Evolutionary conservation across 768 basidiomycete genomes (phyloP).

Genomic region (Kwoniella dejecticola): DNA sequence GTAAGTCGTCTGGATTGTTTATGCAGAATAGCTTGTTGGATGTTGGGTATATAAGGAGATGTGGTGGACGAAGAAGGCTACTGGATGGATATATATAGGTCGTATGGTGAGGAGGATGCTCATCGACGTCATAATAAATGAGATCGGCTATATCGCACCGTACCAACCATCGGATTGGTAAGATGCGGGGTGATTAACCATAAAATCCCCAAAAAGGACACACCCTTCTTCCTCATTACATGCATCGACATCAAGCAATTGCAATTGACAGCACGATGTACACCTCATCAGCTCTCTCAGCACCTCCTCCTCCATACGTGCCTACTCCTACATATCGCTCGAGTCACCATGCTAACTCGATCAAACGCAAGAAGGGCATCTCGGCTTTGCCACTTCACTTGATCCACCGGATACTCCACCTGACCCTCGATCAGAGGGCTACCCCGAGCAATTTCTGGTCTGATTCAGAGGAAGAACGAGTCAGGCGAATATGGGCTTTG

Average conservation of each 20-base stretch:
- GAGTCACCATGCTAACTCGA: neutral
- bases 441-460: slow-evolving; percentile 35
- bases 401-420: slow-evolving; percentile 32
- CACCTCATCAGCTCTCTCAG: slow-evolving; percentile 3
- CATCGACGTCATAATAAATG: neutral
- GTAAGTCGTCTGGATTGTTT: too few relatives aligned
- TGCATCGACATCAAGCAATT: neutral
- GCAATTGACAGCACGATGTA: slow-evolving; percentile 8
- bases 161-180: too few relatives aligned
- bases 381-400: slow-evolving; percentile 33
- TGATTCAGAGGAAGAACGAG: slow-evolving; percentile 37
- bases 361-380: slow-evolving; percentile 13
- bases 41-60: too few relatives aligned
- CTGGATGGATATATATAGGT: neutral
- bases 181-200: too few relatives aligned
- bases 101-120: too few relatives aligned
- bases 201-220: too few relatives aligned
- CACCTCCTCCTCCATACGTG: slow-evolving; percentile 28
- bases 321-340: neutral
- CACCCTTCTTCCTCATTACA: neutral
- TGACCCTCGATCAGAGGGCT: slow-evolving; percentile 33
- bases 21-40: neutral
- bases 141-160: too few relatives aligned
- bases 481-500: slow-evolving; percentile 39
- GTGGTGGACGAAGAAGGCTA: neutral